A percentile compares a stretch with the other conserved stretches of the same genome.
Evolutionary conservation across 2,329 filamentous ascomycete genomes (phyloP).

Genomic region (Apiospora pterosperma): DNA sequence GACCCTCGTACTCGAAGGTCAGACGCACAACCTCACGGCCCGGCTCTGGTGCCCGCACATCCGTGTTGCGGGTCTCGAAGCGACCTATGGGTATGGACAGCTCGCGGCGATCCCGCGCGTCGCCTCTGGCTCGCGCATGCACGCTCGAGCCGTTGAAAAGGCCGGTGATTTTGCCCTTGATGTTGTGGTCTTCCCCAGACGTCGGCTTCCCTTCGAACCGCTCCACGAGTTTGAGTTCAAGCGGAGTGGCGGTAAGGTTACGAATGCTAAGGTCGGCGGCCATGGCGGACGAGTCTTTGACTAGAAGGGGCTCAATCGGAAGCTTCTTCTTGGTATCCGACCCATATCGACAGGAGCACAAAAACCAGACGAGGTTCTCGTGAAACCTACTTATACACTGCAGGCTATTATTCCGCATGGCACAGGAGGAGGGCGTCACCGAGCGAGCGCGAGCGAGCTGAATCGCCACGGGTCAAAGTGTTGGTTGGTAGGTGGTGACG

Average conservation of each 20-base stretch:
- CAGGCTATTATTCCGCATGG: too few species aligned
- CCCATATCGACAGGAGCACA: background rate
- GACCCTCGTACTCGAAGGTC: constrained; percentile 63
- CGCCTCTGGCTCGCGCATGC: constrained; percentile 47
- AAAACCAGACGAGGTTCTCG: background rate
- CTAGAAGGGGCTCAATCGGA: too few species aligned
- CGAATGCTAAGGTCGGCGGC: constrained; percentile 65
- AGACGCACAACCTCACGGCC: constrained; percentile 68
- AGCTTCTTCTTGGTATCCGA: background rate
- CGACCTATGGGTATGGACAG: constrained; percentile 62
- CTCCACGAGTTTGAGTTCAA: constrained; percentile 71
- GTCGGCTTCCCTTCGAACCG: constrained; percentile 59
- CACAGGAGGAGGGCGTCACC: background rate
- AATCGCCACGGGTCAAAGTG: background rate
- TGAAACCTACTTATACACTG: background rate
- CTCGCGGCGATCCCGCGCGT: constrained; percentile 59
- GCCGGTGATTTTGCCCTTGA: constrained; percentile 39
- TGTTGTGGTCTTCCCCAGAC: constrained; percentile 36
- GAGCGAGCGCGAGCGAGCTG: too few species aligned
- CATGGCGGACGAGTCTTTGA: too few species aligned
- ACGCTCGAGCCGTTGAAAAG: constrained; percentile 40
- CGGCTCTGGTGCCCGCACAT: constrained; percentile 57
- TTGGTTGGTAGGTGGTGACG: background rate
- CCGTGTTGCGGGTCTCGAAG: constrained; percentile 63
- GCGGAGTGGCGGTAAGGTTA: constrained; percentile 72